Evolutionary conservation across 129 eudicot genomes (phyloP).

Genomic region (Flaveria bidentis): DNA sequence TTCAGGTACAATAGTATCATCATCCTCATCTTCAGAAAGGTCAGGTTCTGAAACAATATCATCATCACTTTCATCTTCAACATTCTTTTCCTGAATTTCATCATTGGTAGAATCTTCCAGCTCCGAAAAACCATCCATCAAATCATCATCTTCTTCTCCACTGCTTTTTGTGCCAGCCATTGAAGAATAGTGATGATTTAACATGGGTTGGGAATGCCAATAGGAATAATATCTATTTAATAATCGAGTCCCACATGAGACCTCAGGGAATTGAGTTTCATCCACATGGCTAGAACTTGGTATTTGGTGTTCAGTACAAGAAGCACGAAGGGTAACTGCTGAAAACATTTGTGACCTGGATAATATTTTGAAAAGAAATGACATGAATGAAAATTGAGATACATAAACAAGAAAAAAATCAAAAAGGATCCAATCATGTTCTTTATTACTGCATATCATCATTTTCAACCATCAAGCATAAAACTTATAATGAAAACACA

Average conservation of each 20-base stretch:
- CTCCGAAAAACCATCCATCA: constrained; percentile 79
- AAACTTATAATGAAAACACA: too few species aligned
- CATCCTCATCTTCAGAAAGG: constrained; percentile 42
- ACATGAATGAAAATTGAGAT: neutral
- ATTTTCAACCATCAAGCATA: neutral
- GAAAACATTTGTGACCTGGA: constrained; percentile 34
- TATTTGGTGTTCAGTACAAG: constrained; percentile 36
- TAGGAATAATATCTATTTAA: constrained; percentile 28
- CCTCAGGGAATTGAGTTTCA: constrained; percentile 23
- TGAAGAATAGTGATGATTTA: constrained; percentile 43
- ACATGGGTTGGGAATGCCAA: constrained; percentile 7
- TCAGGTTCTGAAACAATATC: constrained; percentile 41
- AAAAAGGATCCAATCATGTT: neutral
- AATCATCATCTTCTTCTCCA: constrained; percentile 58
- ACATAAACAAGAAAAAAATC: neutral
- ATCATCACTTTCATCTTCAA: constrained; percentile 36
- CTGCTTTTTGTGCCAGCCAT: constrained; percentile 55
- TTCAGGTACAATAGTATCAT: constrained; percentile 23
- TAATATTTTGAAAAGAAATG: constrained; percentile 12
- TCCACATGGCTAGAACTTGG: constrained; percentile 32
- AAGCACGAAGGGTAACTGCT: constrained; percentile 37
- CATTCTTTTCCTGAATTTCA: constrained; percentile 17
- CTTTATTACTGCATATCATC: constrained; percentile 15
- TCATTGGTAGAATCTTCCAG: constrained; percentile 42
- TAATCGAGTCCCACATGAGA: constrained; percentile 21